Conservation (phyloP, 768 basidiomycete species). For the Asterophora lycoperdoides region DNA sequence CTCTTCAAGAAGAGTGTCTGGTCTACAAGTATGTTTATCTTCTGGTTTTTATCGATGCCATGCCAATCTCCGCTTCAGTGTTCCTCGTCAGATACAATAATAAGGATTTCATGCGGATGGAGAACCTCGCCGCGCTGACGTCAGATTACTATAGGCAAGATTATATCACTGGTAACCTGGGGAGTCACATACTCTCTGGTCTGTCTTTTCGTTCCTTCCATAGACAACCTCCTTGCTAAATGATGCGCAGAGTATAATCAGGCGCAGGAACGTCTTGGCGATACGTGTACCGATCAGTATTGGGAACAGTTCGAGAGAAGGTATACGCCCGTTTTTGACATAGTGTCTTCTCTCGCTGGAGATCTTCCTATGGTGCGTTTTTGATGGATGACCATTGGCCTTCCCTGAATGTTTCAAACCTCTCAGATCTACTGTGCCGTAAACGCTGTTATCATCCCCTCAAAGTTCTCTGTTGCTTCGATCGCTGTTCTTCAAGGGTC, state of each 20-base stretch:
- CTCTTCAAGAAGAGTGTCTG: conserved; percentile 21
- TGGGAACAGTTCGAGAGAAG: conserved; percentile 13
- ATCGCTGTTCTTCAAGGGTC: conserved; percentile 39
- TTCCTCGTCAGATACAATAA: conserved; percentile 29
- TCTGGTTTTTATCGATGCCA: neutral
- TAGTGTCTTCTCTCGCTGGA: conserved; percentile 17
- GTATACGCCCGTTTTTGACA: conserved; percentile 11
- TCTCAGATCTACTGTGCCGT: conserved; percentile 35
- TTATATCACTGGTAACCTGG: conserved; percentile 34
- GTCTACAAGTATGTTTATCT: conserved; percentile 22
- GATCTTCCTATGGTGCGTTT: conserved; percentile 30
- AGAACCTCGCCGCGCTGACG: conserved; percentile 27
- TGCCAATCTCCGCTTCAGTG: conserved; percentile 13
- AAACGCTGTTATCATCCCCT: conserved; percentile 28
- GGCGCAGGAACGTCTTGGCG: conserved; percentile 19
- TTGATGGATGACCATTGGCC: neutral
- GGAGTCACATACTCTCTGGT: conserved; percentile 29
- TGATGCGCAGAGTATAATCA: conserved; percentile 27
- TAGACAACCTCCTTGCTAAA: neutral
- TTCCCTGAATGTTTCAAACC: neutral
- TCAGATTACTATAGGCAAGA: conserved; percentile 30
- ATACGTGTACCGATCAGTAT: conserved; percentile 20
- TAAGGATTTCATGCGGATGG: conserved; percentile 25
- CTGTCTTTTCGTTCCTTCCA: neutral
- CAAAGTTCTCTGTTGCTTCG: conserved; percentile 33